Evolutionary conservation across 1,139 yeast genomes (phyloP).

Genomic region (Diutina catenulata): DNA sequence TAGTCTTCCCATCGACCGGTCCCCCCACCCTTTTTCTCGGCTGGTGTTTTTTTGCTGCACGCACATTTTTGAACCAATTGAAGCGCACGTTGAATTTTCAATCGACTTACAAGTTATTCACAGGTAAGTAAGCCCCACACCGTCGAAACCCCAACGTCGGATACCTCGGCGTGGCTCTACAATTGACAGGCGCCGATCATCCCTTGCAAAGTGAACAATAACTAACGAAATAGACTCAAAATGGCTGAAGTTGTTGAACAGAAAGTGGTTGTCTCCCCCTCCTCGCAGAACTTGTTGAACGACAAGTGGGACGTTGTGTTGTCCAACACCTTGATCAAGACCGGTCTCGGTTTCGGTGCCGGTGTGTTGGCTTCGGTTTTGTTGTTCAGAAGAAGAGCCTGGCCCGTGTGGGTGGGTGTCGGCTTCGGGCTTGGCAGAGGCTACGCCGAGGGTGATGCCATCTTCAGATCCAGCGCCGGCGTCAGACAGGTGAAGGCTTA

Average conservation of each 20-base stretch:
- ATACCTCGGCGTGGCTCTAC: no score
- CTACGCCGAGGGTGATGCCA: conserved; percentile 95
- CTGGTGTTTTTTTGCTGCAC: no score
- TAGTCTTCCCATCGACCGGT: no score
- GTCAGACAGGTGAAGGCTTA: conserved; percentile 13
- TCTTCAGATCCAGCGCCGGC: conserved; percentile 75
- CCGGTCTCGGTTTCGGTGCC: conserved; percentile 95
- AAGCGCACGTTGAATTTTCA: no score
- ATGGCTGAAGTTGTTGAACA: conserved; percentile 4
- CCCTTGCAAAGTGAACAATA: neutral
- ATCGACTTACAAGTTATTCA: no score
- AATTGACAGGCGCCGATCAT: no score
- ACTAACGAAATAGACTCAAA: conserved; percentile 4
- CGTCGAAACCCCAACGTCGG: no score
- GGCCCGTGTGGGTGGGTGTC: conserved; percentile 94
- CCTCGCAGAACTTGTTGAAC: conserved; percentile 63
- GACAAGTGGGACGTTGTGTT: conserved; percentile 96
- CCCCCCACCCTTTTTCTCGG: no score
- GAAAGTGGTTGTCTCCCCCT: conserved; percentile 12
- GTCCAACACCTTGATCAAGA: conserved; percentile 87
- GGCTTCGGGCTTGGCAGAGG: conserved; percentile 98
- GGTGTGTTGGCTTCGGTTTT: conserved; percentile 93
- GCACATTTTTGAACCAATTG: no score
- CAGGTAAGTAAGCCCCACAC: no score
- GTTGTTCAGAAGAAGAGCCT: conserved; percentile 83